A percentile compares a stretch with the other conserved stretches of the same genome.
Conservation (phyloP, 345 rosid genomes). For the Arabis alpina region DNA sequence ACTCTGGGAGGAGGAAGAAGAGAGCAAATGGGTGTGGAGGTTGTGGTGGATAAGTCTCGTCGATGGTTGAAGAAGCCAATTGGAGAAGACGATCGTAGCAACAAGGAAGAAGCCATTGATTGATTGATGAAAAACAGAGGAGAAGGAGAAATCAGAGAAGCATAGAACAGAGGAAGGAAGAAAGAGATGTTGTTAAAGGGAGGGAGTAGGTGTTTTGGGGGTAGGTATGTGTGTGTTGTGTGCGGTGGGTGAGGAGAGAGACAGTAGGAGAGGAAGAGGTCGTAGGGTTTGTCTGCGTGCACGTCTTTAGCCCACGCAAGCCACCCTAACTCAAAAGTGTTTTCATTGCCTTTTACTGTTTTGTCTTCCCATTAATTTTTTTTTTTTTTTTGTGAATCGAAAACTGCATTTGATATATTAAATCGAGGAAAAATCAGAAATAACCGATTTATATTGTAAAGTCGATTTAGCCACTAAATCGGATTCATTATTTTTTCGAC, state of each 20-base stretch:
- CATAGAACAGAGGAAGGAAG: not conserved
- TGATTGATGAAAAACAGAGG: conserved; percentile 20
- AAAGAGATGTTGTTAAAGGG: not conserved
- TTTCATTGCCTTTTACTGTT: not conserved
- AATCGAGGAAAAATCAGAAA: no score
- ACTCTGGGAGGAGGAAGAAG: conserved; percentile 25
- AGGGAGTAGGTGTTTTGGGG: conserved; percentile 19
- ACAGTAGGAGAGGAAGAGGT: conserved; percentile 20
- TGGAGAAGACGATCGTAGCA: conserved; percentile 42
- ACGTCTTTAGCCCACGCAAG: conserved; percentile 38
- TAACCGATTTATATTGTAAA: no score
- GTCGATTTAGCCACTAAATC: no score
- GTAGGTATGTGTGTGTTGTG: conserved; percentile 8
- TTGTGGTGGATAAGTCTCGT: conserved; percentile 23
- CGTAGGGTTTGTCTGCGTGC: conserved; percentile 35
- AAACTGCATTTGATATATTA: no score
- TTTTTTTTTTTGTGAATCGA: no score
- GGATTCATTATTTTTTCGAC: no score
- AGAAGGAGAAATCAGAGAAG: conserved; percentile 19
- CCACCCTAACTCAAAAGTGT: not conserved
- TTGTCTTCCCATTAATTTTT: not conserved
- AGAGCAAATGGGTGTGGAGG: conserved; percentile 17
- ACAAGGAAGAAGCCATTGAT: conserved; percentile 61
- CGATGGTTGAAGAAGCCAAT: conserved; percentile 38
- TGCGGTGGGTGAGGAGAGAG: conserved; percentile 31